A percentile compares a stretch with the other conserved stretches of the same genome.
These are phyloP conservation scores for Yamadazyma triangularis DNA, from an alignment of 1,139 yeast genomes.

Conservation along the genomic window DNA sequence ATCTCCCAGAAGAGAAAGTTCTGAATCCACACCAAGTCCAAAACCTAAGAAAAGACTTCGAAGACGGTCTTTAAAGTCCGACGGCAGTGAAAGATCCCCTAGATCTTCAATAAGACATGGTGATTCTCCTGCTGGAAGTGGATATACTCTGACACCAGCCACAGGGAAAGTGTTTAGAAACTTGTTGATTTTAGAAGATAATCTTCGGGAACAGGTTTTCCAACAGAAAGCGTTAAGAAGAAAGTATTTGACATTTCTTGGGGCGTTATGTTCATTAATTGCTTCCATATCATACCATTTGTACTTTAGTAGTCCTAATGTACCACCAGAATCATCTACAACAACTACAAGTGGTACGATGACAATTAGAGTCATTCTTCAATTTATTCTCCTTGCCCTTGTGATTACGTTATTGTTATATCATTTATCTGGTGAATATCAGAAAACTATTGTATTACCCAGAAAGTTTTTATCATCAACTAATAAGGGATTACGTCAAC, in stretches of 20 bases:
- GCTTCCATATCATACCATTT: slow-evolving; percentile 41
- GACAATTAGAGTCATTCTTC: slow-evolving; percentile 46
- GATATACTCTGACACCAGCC: slow-evolving; percentile 47
- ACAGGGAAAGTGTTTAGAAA: slow-evolving; percentile 77
- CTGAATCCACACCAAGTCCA: slow-evolving; percentile 17
- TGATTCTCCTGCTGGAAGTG: slow-evolving; percentile 23
- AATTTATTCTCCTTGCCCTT: slow-evolving; percentile 63
- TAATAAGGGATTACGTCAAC: slow-evolving; percentile 80
- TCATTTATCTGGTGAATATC: slow-evolving; percentile 85
- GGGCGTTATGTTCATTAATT: slow-evolving; percentile 42
- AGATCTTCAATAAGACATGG: slow-evolving; percentile 7
- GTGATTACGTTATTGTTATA: slow-evolving; percentile 69
- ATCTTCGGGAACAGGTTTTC: slow-evolving; percentile 73
- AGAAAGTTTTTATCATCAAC: slow-evolving; percentile 73
- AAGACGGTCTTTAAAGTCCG: slow-evolving; percentile 28
- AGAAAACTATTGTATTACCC: slow-evolving; percentile 78
- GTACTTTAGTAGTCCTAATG: slow-evolving; percentile 22
- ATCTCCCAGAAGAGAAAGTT: slow-evolving; percentile 9
- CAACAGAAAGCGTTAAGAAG: slow-evolving; percentile 66
- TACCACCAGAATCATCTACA: slow-evolving; percentile 28
- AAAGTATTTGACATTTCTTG: slow-evolving; percentile 69
- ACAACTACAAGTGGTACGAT: no score
- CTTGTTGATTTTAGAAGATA: slow-evolving; percentile 77
- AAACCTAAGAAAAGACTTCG: slow-evolving; percentile 23
- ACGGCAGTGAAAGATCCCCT: slow-evolving; percentile 24